Percentiles rank a stretch among this genome's conserved stretches.
Evolutionary conservation across 2,329 filamentous ascomycete genomes (phyloP).

Genomic region (Neurospora sp.): DNA sequence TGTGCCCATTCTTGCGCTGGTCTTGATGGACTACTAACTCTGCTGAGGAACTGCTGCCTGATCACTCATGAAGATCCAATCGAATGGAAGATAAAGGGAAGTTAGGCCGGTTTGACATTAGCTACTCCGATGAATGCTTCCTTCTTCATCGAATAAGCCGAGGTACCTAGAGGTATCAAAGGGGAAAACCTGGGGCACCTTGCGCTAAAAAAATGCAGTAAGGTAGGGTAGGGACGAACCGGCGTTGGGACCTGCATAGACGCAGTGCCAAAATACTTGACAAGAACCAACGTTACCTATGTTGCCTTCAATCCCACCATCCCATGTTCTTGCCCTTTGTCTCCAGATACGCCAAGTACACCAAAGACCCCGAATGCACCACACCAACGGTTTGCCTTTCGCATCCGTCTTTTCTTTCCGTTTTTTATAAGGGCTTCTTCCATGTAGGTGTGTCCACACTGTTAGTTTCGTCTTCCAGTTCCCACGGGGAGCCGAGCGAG

Average conservation of each 20-base stretch:
- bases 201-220: neutral
- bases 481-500: neutral
- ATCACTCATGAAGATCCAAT: neutral
- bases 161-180: neutral
- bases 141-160: neutral
- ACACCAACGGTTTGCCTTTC: neutral
- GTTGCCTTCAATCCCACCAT: neutral
- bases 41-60: neutral
- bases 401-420: neutral
- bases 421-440: neutral
- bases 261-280: neutral
- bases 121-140: neutral
- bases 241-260: neutral
- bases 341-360: neutral
- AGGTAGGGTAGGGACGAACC: neutral
- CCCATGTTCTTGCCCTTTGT: neutral
- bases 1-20: neutral
- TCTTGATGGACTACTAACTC: neutral
- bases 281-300: neutral
- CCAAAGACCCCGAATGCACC: neutral
- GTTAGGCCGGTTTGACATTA: neutral
- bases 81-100: neutral
- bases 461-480: neutral
- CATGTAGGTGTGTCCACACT: neutral
- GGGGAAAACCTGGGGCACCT: neutral